phyloP scores from a whole-genome alignment of 163 green algal species.

The Picocystis sp. region DNA sequence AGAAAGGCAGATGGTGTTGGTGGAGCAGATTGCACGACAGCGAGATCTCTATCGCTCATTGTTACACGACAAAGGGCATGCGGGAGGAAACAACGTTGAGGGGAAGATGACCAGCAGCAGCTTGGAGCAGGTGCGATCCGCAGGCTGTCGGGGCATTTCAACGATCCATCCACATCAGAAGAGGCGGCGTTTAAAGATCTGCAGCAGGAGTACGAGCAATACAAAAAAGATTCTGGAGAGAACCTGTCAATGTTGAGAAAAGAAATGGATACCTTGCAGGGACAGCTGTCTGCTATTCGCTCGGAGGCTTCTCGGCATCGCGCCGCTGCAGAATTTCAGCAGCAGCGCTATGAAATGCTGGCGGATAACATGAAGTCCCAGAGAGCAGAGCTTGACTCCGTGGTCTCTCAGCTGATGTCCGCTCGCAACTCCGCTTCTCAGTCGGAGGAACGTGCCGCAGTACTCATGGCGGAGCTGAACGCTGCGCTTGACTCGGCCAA shows the following conservation, averaged over 20 bases:
- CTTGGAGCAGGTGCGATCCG: too few relatives aligned
- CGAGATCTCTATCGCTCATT: constrained; percentile 33
- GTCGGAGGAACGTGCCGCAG: too few relatives aligned
- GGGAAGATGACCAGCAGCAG: too few relatives aligned
- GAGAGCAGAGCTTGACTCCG: constrained; percentile 10
- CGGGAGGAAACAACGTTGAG: too few relatives aligned
- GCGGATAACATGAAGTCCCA: constrained; percentile 3
- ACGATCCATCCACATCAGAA: not conserved
- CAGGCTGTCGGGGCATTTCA: constrained; percentile 2
- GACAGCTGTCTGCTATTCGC: constrained; percentile 12
- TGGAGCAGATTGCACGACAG: constrained; percentile 33
- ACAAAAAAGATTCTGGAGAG: constrained; percentile 12
- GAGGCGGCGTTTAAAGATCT: constrained; percentile 4
- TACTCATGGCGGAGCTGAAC: too few relatives aligned
- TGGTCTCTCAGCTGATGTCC: too few relatives aligned
- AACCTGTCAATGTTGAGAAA: constrained; percentile 8
- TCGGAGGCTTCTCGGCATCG: constrained; percentile 17
- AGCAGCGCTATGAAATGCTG: constrained; percentile 14
- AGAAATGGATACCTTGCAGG: constrained; percentile 8
- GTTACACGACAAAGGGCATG: constrained; percentile 10
- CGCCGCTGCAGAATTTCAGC: constrained; percentile 32
- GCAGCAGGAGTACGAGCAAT: constrained; percentile 9
- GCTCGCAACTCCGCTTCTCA: too few relatives aligned
- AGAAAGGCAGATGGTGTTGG: constrained; percentile 17
- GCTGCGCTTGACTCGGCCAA: too few relatives aligned